phyloP scores from a whole-genome alignment of 257 asterid genomes.

The Perilla frutescens region DNA sequence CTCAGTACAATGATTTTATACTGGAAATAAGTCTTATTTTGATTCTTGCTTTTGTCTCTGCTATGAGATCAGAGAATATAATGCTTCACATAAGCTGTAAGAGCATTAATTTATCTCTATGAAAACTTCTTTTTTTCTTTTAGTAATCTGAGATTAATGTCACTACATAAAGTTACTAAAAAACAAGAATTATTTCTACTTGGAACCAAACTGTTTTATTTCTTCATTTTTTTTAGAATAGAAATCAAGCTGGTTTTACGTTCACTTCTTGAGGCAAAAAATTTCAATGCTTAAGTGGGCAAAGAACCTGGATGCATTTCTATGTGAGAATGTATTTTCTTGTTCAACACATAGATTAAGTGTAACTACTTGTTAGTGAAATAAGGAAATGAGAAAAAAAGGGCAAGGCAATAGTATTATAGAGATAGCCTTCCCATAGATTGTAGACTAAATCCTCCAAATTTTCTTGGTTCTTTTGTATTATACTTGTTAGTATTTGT shows the following conservation, averaged over 20 bases:
- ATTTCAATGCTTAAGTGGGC: not conserved
- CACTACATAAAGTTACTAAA: not conserved
- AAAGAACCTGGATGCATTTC: constrained; percentile 12
- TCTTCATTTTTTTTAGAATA: no score
- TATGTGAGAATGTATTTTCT: not conserved
- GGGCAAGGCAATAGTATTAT: not conserved
- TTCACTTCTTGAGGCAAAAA: not conserved
- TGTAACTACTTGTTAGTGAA: not conserved
- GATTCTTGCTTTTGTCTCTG: constrained; percentile 7
- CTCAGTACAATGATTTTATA: constrained; percentile 2
- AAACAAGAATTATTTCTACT: no score
- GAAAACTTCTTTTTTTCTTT: not conserved
- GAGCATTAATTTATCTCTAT: not conserved
- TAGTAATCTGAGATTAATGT: not conserved
- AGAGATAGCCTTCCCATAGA: constrained; percentile 6
- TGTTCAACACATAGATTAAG: not conserved
- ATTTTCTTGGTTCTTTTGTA: not conserved
- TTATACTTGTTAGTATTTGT: not conserved
- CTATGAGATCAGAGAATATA: not conserved
- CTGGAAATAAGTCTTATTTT: not conserved
- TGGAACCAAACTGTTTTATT: no score
- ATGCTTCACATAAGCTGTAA: constrained; percentile 22
- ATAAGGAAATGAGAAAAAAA: not conserved
- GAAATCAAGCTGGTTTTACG: not conserved
- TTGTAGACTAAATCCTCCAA: not conserved